Evolutionary conservation across 2,329 filamentous ascomycete genomes (phyloP), one percentile per base, ranked within the genome.

Genomic region (Neofusicoccum cordaticola): DNA sequence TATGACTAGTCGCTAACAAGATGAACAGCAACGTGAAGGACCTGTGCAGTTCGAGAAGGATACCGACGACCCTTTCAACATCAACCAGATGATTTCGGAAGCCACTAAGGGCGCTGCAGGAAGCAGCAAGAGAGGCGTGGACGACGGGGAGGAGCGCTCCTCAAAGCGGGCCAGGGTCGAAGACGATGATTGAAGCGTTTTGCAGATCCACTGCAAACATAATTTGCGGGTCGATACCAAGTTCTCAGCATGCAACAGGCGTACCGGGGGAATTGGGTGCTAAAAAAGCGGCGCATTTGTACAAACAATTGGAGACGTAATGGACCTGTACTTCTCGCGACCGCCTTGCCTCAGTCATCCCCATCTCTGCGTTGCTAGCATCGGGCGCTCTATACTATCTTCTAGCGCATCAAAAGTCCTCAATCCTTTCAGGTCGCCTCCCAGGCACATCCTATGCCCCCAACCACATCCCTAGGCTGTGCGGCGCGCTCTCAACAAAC

Each of bases 1-100:
- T 9, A 22, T 17, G 8, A 62, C 64, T 39, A 66, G 69, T n/a
- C 57, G 15, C 66, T 70, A 68, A 78, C 81, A 78, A 6, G 13
- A 27, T 4, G 34, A 39, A 52, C 12, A 90, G 87, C 87, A 86
- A 67, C 87, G 93, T 64, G 91, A 96, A 71, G 95, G 95, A 4
- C 95, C 95, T 0, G 95, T 99, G 34, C 91, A 97, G 77, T 99
- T 99, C 72, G 94, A 98, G 78, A 96, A 94, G 78, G 94, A 97
- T 62, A 85, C 80, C 1, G 83, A 85, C 17, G 94, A 98, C 78
- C 93, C 93, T 0, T 98, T 98, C 77, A 93, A 96, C 57, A 95
- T 98, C 70, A 93, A 96, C 74, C 91, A 91, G 72, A 96, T 99
- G 82, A 87, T 99, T 75, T 90, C 87, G 41, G 93, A 97, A 76